These are phyloP conservation scores for Rhizopus stolonifer DNA, from an alignment of 371 early-diverging fungal species.

Conservation along the genomic window DNA sequence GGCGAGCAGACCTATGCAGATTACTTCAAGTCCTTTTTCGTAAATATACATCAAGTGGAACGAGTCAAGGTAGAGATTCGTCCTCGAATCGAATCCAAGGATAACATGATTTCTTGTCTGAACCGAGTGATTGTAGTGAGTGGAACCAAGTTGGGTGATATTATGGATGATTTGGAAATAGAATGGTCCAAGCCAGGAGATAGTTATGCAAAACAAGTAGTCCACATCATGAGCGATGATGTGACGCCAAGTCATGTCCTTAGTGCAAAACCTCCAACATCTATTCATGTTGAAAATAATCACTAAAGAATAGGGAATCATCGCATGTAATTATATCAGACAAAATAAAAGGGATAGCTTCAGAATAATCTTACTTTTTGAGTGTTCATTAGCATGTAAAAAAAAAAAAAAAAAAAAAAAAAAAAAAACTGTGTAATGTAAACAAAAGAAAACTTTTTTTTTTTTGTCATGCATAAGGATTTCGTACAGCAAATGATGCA, in stretches of 20 bases:
- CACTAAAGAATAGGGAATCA: too few relatives aligned
- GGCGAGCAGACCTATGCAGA: constrained; percentile 37
- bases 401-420: too few relatives aligned
- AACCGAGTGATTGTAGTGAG: constrained; percentile 30
- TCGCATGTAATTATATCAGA: too few relatives aligned
- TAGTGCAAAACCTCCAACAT: constrained; percentile 36
- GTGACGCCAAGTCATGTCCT: constrained; percentile 37
- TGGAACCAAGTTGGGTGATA: constrained; percentile 30
- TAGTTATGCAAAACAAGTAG: constrained; percentile 36
- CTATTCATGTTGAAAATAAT: constrained; percentile 9
- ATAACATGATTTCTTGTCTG: constrained; percentile 27
- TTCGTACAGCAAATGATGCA: too few relatives aligned
- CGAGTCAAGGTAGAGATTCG: constrained; percentile 45
- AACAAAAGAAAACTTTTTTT: too few relatives aligned
- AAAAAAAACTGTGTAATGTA: too few relatives aligned
- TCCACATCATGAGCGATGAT: constrained; percentile 35
- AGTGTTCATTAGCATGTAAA: too few relatives aligned
- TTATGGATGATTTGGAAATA: constrained; percentile 36
- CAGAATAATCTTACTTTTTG: too few relatives aligned
- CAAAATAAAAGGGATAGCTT: too few relatives aligned
- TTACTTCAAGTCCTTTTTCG: constrained; percentile 39
- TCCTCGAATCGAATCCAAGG: constrained; percentile 40
- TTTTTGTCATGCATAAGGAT: too few relatives aligned
- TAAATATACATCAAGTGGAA: constrained; percentile 36
- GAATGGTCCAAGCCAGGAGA: constrained; percentile 45